Conservation (phyloP, 768 basidiomycete species). For the Kondoa subrosea region DNA sequence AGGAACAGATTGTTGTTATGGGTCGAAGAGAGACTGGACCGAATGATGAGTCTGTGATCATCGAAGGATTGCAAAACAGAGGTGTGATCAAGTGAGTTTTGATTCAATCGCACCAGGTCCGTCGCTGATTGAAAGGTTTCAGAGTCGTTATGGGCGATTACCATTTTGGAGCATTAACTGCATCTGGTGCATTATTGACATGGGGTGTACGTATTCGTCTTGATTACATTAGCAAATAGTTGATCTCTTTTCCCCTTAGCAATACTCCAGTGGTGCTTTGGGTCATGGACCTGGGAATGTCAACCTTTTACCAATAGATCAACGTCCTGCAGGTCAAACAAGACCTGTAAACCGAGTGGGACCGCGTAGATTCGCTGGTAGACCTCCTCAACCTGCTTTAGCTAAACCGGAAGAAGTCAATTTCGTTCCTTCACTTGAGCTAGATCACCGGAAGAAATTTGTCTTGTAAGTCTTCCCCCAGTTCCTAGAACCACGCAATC, state of each 20-base stretch:
- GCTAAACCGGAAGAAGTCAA: neutral
- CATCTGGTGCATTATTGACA: slow-evolving; percentile 54
- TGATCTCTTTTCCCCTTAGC: neutral
- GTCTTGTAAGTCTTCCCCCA: slow-evolving; percentile 2
- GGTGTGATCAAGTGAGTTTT: slow-evolving; percentile 43
- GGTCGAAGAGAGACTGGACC: slow-evolving; percentile 35
- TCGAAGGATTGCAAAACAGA: slow-evolving; percentile 57
- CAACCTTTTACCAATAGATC: slow-evolving; percentile 3
- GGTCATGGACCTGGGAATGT: slow-evolving; percentile 15
- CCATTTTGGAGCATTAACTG: slow-evolving; percentile 71
- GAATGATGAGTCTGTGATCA: slow-evolving; percentile 42
- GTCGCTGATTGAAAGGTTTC: neutral
- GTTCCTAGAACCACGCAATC: neutral
- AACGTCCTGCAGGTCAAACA: neutral
- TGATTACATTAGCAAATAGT: neutral
- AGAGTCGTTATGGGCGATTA: slow-evolving; percentile 84
- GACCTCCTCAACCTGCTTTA: neutral
- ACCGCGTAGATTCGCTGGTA: no score
- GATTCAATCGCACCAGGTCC: neutral
- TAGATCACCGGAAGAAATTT: neutral
- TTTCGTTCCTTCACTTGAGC: neutral
- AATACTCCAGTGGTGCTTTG: slow-evolving; percentile 16
- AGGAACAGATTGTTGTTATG: slow-evolving; percentile 52
- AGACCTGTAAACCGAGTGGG: neutral
- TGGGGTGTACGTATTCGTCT: slow-evolving; percentile 54